Evolutionary conservation across 2,329 filamentous ascomycete genomes (phyloP).

Genomic region (Trichocomaceae sp.): DNA sequence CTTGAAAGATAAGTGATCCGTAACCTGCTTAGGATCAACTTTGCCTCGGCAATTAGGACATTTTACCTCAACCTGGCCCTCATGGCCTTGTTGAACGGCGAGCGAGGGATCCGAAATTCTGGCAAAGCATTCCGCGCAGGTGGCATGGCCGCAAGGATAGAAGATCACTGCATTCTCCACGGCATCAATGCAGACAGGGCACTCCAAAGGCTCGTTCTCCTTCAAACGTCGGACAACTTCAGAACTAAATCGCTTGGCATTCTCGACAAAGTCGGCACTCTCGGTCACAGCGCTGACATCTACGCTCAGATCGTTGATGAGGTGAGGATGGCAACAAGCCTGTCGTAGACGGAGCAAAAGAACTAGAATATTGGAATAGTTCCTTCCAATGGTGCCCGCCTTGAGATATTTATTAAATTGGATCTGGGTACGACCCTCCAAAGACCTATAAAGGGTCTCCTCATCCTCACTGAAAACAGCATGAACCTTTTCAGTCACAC

Average conservation of each 20-base stretch:
- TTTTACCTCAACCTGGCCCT: constrained; percentile 47
- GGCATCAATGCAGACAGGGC: constrained; percentile 74
- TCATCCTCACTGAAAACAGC: constrained; percentile 64
- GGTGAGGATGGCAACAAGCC: constrained; percentile 69
- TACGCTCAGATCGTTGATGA: constrained; percentile 60
- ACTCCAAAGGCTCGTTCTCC: constrained; percentile 60
- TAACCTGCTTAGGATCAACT: constrained; percentile 62
- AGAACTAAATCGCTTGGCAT: constrained; percentile 55
- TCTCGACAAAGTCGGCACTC: constrained; percentile 51
- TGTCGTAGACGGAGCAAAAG: constrained; percentile 73
- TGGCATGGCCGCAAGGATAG: constrained; percentile 74
- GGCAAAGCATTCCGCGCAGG: constrained; percentile 69
- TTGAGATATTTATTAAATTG: constrained; percentile 72
- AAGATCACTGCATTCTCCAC: constrained; percentile 70
- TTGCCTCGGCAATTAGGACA: constrained; percentile 70
- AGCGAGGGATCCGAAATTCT: constrained; percentile 58
- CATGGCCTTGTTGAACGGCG: constrained; percentile 54
- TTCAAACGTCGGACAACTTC: constrained; percentile 63
- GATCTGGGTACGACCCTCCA: constrained; percentile 61
- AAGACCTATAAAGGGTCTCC: constrained; percentile 54
- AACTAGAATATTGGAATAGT: constrained; percentile 75
- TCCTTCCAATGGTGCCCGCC: constrained; percentile 59
- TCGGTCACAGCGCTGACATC: constrained; percentile 42
- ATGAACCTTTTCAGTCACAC: constrained; percentile 55
- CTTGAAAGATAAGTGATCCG: constrained; percentile 67